A percentile compares a stretch with the other conserved stretches of the same genome.
Evolutionary conservation across 73 alveolate species (phyloP).

Genomic region (Loxodes magnus): DNA sequence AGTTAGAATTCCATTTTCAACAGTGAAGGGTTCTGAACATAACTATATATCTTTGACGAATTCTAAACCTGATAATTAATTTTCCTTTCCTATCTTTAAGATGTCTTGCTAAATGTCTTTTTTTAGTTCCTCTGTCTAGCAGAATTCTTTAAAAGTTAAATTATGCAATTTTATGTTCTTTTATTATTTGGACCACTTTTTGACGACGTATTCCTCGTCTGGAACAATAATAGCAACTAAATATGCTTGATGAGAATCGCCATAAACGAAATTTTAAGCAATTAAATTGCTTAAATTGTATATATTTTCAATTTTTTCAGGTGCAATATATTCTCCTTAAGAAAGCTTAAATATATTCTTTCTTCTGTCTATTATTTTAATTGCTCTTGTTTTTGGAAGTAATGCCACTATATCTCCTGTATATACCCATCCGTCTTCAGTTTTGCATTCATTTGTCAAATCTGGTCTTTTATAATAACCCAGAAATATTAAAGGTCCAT

Average conservation of each 20-base stretch:
- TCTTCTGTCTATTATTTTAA: conserved; percentile 79
- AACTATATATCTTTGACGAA: background rate
- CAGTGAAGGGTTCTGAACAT: conserved; percentile 30
- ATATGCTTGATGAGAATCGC: conserved; percentile 50
- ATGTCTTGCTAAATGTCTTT: background rate
- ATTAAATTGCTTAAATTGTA: conserved; percentile 35
- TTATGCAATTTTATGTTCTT: background rate
- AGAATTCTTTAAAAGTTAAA: background rate
- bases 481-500: conserved; percentile 36
- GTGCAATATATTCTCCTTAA: conserved; percentile 88
- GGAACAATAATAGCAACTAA: conserved; percentile 75
- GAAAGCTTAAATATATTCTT: conserved; percentile 69
- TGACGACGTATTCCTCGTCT: conserved; percentile 35
- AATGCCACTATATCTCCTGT: conserved; percentile 68
- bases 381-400: conserved; percentile 43
- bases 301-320: conserved; percentile 73
- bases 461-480: conserved; percentile 55
- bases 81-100: background rate
- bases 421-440: conserved; percentile 60
- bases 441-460: conserved; percentile 40
- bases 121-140: background rate
- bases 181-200: conserved; percentile 40
- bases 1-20: conserved; percentile 36
- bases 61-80: background rate
- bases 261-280: conserved; percentile 58